Base-by-base conservation (phyloP, 129 eudicot genomes). In the Escallonia herrerae region DNA sequence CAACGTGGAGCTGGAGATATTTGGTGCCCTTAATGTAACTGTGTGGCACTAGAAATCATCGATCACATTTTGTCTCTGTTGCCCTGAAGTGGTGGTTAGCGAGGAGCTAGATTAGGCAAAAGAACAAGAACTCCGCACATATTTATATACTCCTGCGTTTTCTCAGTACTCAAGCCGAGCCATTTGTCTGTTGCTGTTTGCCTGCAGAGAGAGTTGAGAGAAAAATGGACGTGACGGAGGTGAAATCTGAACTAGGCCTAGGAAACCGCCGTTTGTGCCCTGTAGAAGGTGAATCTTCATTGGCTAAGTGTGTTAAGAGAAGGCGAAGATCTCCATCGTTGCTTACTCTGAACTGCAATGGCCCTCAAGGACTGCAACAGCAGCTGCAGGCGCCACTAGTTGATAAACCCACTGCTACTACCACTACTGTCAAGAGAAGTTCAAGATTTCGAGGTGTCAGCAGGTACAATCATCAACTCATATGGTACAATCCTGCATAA, bases 391-490 rank as follows among this genome's bases (percentile, higher is more conserved):
- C 77, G 54, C 45, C 75, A 13, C 59, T 57, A 15, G 78, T 42
- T 55, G 87, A 85, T 76, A 84, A 74, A 44, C 33, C 90, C 15
- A 66, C 60, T 75, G 62, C 80, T 46, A 76, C 84, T 15, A 73
- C 86, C 2, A 68, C 86, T 58, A 81, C 87, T 9, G 84, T 85
- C 39, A 85, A 85, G 79, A 72, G 96, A 73, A 86, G 94, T 71
- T 86, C 94, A 4, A 79, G 76, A 74, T 86, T 64, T 59, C 70
- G 94, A 55, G 94, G 94, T 22, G 94, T 82, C 46, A 86, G 94
- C 75, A 82, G 86, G 94, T 86, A 37, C 42, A 22, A 22, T 22
- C 33, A 22, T 22, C 33, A 22, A 22, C 11, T 5, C 15, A 53
- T n/a, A 53, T 11, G 54, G 13, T 49, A 49, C 33, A 22, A 22